Evolutionary conservation across 1,284 basidiomycete species (phyloP), one percentile per base, ranked within the genome.

Genomic region (Athelia psychrophila): DNA sequence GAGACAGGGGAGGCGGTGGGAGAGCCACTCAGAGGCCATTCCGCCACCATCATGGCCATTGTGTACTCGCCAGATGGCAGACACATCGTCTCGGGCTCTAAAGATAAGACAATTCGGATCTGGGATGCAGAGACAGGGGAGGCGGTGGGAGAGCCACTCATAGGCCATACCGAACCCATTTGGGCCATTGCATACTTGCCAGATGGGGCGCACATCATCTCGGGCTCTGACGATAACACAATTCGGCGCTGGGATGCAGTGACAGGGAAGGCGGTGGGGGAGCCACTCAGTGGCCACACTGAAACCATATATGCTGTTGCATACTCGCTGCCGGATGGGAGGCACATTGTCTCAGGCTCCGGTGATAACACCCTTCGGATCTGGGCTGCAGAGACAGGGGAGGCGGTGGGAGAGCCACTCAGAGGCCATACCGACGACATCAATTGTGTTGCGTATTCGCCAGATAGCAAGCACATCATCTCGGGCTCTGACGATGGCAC

Each of bases 51-150:
- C 25, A 20, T 0, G 9, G 52, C 55, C 19, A 55, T 60, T 40
- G 54, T 54, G 8, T 55, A 52, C 30, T 61, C 58, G 2, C 51
- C 47, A 8, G 47, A 57, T 44, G 58, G 55, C 22, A 50, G 30
- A 18, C 38, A 22, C 15, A 46, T 60, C 35, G 55, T 54, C 2
- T 58, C 58, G 20, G 51, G 55, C 6, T 58, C 58, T 30, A 3
- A 13, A 3, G 55, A 58, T 25, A 46, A 13, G 10, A 50, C 48
- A 27, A 51, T 60, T 18, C 22, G 44, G 2, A 51, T 60, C 5
- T 61, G 60, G 60, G 48, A 61, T 55, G 44, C 48, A 27, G 27
- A 32, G 13, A 55, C 52, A n/a, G 54, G 54, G 5, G 23, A n/a
- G 22, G 33, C n/a, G 10, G n/a, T 35, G 10, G n/a, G 10, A 35